Evolutionary conservation across 176 grass and related monocot genomes (phyloP).

Genomic region (Triticum timopheevii): DNA sequence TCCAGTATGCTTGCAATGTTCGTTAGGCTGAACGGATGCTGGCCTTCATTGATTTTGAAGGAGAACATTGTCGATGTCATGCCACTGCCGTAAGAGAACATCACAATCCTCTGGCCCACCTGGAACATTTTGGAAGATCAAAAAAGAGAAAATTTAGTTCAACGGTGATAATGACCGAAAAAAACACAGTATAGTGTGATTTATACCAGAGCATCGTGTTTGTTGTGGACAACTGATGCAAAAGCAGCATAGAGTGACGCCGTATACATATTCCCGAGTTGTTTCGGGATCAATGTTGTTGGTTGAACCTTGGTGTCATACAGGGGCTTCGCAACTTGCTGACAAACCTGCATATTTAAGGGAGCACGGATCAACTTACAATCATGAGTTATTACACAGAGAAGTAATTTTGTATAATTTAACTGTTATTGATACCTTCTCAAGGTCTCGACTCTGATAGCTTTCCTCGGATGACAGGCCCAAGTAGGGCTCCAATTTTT

Average conservation of each 20-base stretch:
- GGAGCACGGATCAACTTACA: background rate
- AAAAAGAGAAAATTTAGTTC: background rate
- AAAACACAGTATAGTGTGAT: background rate
- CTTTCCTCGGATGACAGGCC: slow-evolving; percentile 75
- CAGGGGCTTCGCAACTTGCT: slow-evolving; percentile 74
- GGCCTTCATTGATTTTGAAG: slow-evolving; percentile 72
- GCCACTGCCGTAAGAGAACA: slow-evolving; percentile 98
- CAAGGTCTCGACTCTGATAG: slow-evolving; percentile 82
- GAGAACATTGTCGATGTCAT: slow-evolving; percentile 93
- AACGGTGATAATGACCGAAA: background rate
- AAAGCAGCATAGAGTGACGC: slow-evolving; percentile 95
- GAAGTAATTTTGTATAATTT: background rate
- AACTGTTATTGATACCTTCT: slow-evolving; percentile 53
- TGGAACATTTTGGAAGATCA: slow-evolving; percentile 28
- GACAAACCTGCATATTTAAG: slow-evolving; percentile 56
- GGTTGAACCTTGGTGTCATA: slow-evolving; percentile 80
- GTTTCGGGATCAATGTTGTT: slow-evolving; percentile 82
- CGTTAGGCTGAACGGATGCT: slow-evolving; percentile 68
- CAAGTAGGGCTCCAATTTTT: slow-evolving; percentile 67
- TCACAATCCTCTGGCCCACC: slow-evolving; percentile 79
- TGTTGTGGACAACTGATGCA: slow-evolving; percentile 85
- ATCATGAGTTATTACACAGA: background rate
- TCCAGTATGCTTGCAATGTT: slow-evolving; percentile 70
- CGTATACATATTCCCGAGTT: slow-evolving; percentile 98
- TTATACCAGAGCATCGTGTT: slow-evolving; percentile 67